Conservation (phyloP, 345 rosid species). For the Reutealis trisperma region DNA sequence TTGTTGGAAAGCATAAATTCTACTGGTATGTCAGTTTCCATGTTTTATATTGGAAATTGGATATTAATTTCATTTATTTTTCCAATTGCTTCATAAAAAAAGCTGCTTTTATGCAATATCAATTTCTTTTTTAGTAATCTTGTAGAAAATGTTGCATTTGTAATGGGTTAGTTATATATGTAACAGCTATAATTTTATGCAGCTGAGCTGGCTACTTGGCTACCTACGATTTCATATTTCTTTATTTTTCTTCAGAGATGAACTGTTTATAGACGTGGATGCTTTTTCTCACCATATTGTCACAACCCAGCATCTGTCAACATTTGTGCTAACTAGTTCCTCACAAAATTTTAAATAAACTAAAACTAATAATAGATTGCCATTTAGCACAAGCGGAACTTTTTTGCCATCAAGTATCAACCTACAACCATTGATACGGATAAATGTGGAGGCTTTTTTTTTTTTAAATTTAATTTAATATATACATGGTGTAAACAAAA, state of each 20-base stretch:
- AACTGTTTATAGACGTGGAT: neutral
- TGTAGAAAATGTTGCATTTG: neutral
- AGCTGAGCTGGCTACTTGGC: neutral
- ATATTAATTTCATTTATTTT: neutral
- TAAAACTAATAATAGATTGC: neutral
- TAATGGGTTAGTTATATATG: neutral
- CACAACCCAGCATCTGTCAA: no score
- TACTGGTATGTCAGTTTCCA: constrained; percentile 48
- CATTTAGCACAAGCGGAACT: neutral
- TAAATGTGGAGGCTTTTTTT: neutral
- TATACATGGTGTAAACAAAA: neutral
- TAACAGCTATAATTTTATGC: neutral
- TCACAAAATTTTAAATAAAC: neutral
- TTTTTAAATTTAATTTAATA: no score
- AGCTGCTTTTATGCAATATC: neutral
- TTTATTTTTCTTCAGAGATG: neutral
- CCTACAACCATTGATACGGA: neutral
- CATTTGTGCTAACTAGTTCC: neutral
- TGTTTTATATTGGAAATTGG: neutral
- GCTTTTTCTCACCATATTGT: neutral
- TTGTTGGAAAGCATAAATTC: constrained; percentile 75
- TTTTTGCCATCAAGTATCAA: neutral
- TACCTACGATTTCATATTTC: neutral
- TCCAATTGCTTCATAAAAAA: neutral
- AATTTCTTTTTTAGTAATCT: neutral